Evolutionary conservation across 345 rosid genomes (phyloP).

Genomic region (Salix caprea): DNA sequence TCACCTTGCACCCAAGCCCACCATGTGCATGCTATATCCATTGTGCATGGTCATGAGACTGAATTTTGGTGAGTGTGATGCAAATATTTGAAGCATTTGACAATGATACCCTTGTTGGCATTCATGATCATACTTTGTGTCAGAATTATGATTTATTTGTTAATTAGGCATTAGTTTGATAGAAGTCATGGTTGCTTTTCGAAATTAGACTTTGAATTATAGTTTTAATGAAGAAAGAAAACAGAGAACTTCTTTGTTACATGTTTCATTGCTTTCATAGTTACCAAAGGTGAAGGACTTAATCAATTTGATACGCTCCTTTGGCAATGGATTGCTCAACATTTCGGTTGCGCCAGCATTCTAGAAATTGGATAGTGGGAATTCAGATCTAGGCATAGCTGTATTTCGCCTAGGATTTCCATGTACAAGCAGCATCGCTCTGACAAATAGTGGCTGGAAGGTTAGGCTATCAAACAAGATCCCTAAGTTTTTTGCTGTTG

Average conservation of each 20-base stretch:
- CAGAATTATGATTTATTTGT: neutral
- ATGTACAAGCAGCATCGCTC: neutral
- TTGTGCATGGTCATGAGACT: neutral
- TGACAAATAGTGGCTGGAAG: neutral
- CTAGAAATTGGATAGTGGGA: neutral
- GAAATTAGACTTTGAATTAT: neutral
- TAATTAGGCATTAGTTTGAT: neutral
- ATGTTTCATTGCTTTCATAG: neutral
- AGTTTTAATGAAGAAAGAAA: neutral
- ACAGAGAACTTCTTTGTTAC: neutral
- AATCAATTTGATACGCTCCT: neutral
- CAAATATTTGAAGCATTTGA: neutral
- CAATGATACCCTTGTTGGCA: neutral
- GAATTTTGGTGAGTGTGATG: neutral
- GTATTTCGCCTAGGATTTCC: neutral
- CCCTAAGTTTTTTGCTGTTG: neutral
- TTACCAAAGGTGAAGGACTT: neutral
- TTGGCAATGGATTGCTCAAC: neutral
- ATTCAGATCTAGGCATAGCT: neutral
- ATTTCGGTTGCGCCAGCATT: neutral
- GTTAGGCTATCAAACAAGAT: neutral
- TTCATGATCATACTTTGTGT: neutral
- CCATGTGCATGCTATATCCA: neutral
- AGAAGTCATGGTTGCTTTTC: neutral
- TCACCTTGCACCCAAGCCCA: neutral